A percentile compares a stretch with the other conserved stretches of the same genome.
phyloP scores from a whole-genome alignment of 1,284 basidiomycete species.

The Ustilago xerochloae region DNA sequence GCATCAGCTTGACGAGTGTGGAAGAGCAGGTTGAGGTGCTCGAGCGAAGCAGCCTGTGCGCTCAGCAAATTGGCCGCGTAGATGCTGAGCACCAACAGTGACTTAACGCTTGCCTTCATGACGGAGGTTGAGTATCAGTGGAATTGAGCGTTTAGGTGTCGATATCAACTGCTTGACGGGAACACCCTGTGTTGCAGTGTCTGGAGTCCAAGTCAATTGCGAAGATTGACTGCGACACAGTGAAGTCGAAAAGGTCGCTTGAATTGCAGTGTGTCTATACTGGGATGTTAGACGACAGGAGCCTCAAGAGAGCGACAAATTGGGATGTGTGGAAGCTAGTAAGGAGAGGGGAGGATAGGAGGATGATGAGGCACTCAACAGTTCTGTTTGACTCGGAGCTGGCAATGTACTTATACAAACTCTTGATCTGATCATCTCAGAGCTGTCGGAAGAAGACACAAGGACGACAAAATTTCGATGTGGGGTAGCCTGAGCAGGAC shows the following conservation, averaged over 20 bases:
- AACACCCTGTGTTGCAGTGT: background rate
- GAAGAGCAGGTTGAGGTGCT: conserved; percentile 26
- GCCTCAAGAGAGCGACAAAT: background rate
- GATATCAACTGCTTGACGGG: too few relatives aligned
- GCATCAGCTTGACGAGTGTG: conserved; percentile 17
- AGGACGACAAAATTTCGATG: background rate
- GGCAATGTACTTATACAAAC: conserved; percentile 23
- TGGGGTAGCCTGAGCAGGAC: background rate
- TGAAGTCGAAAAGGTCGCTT: background rate
- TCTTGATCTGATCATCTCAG: background rate
- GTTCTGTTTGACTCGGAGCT: conserved; percentile 8
- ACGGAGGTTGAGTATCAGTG: background rate
- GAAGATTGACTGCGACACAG: background rate
- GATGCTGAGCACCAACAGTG: conserved; percentile 35
- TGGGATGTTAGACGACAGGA: background rate
- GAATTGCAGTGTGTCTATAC: background rate
- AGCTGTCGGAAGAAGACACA: background rate
- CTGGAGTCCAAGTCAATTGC: background rate
- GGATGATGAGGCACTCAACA: background rate
- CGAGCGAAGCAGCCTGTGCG: conserved; percentile 28
- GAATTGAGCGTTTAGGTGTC: background rate
- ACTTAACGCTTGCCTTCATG: conserved; percentile 31
- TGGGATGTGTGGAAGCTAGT: too few relatives aligned
- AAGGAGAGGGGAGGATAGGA: background rate
- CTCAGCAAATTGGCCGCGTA: conserved; percentile 26